Base-by-base conservation (phyloP, 768 basidiomycete genomes). In the Lactifluus pinguis region DNA sequence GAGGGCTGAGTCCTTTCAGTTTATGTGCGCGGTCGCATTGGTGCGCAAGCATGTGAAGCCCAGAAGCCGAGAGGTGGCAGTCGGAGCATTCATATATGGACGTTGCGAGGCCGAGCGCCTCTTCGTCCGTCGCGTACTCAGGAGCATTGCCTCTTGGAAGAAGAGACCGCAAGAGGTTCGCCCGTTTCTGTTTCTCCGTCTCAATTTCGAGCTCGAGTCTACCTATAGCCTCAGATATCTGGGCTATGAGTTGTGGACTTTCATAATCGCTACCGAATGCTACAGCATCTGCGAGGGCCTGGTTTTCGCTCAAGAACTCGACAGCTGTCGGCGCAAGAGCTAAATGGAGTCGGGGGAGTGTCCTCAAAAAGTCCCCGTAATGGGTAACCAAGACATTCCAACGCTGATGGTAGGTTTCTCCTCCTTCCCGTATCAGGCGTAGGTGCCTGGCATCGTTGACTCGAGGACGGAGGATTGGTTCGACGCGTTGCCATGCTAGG, bases 401-500 rank as follows among this genome's bases (percentile, higher is more conserved):
- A 21, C 48, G 39, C 8, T 2, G 38, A 13, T 15, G 29, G 10
- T 55, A 54, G n/a, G 1, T 2, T 11, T 42, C 48, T 53, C 30
- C 53, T 19, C 47, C 53, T 25, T 60, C 59, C 4, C 30, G 59
- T 6, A 42, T n/a, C 13, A 60, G 48, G 9, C 59, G 59, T 29
- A 13, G 10, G 25, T 60, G 48, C 19, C 59, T 48, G 13, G 48
- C 53, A 6, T 34, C 34, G 19, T 60, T 55, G 47, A 55, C 53
- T 9, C 13, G n/a, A 14, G 59, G 47, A 30, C 32, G 47, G 9
- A 60, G 48, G 49, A 55, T 47, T 10, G 53, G 47, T 49, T 49
- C 59, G 25, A 60, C 17, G 19, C 59, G 59, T 13, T 60, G 53
- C 59, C 59, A 60, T 8, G 55, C 59, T 60, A 55, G 8, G 21